phyloP scores from a whole-genome alignment of 805 yeast species.

The Sungouiozyma intestinalis region DNA sequence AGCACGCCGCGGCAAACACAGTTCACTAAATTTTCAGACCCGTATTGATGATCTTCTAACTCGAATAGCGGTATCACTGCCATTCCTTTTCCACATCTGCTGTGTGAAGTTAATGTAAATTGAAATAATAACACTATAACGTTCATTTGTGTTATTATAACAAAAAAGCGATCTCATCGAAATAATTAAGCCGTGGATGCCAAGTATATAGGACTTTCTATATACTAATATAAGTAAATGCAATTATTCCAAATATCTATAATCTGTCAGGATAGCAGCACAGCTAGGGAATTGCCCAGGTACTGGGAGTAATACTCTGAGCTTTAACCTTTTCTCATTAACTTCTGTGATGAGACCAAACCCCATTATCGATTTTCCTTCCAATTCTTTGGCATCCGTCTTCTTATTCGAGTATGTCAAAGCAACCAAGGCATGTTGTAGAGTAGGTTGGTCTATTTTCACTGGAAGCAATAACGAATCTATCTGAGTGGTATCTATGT shows the following conservation, averaged over 20 bases:
- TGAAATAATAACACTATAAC: too few species aligned
- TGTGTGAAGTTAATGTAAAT: too few species aligned
- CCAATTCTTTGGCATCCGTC: constrained; percentile 38
- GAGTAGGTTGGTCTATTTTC: constrained; percentile 40
- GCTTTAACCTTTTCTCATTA: constrained; percentile 61
- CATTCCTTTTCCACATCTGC: too few species aligned
- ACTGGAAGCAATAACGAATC: constrained; percentile 22
- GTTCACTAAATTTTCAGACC: too few species aligned
- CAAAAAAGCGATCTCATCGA: neutral
- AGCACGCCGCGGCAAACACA: too few species aligned
- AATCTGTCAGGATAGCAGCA: constrained; percentile 63
- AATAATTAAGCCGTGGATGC: neutral
- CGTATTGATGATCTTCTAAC: too few species aligned
- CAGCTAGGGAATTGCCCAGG: constrained; percentile 78
- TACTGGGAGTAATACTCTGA: constrained; percentile 72
- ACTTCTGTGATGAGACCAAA: constrained; percentile 59
- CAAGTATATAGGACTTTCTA: too few species aligned
- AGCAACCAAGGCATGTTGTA: constrained; percentile 73
- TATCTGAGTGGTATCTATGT: constrained; percentile 12
- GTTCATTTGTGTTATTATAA: neutral
- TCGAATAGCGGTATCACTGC: too few species aligned
- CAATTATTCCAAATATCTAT: constrained; percentile 66
- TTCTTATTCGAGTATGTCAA: constrained; percentile 40
- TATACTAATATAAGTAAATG: neutral
- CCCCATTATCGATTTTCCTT: constrained; percentile 58